Evolutionary conservation across 768 basidiomycete species (phyloP).

Genomic region (Tylopilus felleus): DNA sequence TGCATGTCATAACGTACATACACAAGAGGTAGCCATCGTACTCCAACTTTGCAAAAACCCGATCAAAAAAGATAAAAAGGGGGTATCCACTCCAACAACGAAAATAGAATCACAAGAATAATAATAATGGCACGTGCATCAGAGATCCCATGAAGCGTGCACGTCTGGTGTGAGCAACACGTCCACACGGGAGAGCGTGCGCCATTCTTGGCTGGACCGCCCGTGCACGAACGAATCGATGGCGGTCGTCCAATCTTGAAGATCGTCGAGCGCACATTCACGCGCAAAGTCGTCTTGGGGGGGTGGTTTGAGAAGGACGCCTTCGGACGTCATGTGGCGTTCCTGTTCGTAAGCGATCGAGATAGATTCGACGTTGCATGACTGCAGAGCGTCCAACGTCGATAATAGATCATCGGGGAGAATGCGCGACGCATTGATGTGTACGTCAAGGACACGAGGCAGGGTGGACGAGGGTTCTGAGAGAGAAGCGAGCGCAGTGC

Average conservation of each 20-base stretch:
- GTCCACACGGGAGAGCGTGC: slow-evolving; percentile 12
- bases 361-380: slow-evolving; percentile 21
- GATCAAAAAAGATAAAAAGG: not conserved
- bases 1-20: not conserved
- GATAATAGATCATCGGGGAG: slow-evolving; percentile 19
- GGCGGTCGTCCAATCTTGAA: slow-evolving; percentile 25
- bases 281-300: slow-evolving; percentile 24
- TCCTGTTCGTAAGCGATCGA: slow-evolving; percentile 20
- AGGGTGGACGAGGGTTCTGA: not conserved
- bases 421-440: slow-evolving; percentile 28
- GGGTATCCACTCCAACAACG: not conserved
- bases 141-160: slow-evolving; percentile 23
- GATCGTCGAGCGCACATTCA: slow-evolving; percentile 32
- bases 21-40: not conserved
- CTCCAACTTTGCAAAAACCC: not conserved
- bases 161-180: slow-evolving; percentile 19
- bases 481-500: slow-evolving; percentile 21
- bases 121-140: not conserved
- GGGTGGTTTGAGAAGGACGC: not conserved
- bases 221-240: slow-evolving; percentile 18
- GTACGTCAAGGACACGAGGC: slow-evolving; percentile 19
- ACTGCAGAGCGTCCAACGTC: slow-evolving; percentile 17
- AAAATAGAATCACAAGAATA: not conserved
- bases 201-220: slow-evolving; percentile 18
- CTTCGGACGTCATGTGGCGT: not conserved